These are phyloP conservation scores for Candida khao-thaluensis DNA, from an alignment of 805 yeast genomes.

Conservation along the genomic window DNA sequence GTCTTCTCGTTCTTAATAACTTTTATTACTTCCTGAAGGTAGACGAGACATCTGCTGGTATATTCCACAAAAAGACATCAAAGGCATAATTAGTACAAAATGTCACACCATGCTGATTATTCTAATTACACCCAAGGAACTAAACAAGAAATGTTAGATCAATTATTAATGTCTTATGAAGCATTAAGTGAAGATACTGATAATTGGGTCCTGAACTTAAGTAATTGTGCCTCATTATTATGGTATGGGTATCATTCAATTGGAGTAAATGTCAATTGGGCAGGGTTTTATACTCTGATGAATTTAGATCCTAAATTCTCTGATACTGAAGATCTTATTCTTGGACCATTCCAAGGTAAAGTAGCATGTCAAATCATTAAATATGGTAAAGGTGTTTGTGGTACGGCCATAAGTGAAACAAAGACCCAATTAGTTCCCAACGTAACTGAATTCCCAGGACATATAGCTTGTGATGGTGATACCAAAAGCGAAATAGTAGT, in stretches of 20 bases:
- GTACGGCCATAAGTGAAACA: constrained; percentile 63
- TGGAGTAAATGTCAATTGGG: constrained; percentile 72
- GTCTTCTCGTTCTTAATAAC: too few species aligned
- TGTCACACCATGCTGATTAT: constrained; percentile 67
- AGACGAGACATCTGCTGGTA: too few species aligned
- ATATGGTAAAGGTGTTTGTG: constrained; percentile 89
- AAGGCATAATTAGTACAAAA: neutral
- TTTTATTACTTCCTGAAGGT: too few species aligned
- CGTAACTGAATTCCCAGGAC: constrained; percentile 82
- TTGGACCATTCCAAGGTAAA: constrained; percentile 96
- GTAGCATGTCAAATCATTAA: constrained; percentile 88
- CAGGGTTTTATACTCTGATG: constrained; percentile 73
- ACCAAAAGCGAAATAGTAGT: constrained; percentile 92
- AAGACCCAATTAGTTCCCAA: constrained; percentile 74
- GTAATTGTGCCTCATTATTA: constrained; percentile 81
- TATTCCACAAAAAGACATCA: too few species aligned
- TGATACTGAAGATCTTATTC: constrained; percentile 48
- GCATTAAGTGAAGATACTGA: constrained; percentile 62
- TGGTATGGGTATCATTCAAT: constrained; percentile 85
- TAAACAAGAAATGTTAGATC: constrained; percentile 57
- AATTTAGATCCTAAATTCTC: neutral
- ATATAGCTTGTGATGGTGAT: constrained; percentile 96
- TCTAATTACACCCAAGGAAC: constrained; percentile 46
- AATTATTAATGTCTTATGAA: constrained; percentile 57
- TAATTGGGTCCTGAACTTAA: constrained; percentile 87